Conservation (phyloP, 257 asterid species). For the Mitragyna speciosa region DNA sequence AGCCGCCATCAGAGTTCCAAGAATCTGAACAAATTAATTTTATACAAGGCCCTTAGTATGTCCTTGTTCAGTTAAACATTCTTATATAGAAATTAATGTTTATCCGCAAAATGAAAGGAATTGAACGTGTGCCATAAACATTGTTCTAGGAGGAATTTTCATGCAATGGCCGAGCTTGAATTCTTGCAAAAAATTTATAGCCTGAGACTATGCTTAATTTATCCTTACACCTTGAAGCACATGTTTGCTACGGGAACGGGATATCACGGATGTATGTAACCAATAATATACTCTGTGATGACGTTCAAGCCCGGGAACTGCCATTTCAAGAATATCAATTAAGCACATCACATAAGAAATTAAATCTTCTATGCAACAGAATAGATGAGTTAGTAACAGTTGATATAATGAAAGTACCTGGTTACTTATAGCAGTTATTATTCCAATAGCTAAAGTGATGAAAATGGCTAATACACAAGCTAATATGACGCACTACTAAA, state of each 20-base stretch:
- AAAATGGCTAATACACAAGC: constrained; percentile 76
- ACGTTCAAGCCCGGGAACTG: constrained; percentile 82
- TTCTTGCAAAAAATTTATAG: constrained; percentile 78
- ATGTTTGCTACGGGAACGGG: constrained; percentile 87
- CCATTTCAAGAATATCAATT: not conserved
- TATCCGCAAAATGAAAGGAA: not conserved
- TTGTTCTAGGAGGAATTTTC: constrained; percentile 92
- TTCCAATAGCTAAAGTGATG: constrained; percentile 88
- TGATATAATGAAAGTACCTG: constrained; percentile 43
- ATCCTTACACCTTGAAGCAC: constrained; percentile 97
- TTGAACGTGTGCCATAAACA: constrained; percentile 91
- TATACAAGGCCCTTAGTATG: no score
- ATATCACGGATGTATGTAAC: constrained; percentile 86
- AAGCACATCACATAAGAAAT: not conserved
- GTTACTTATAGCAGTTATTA: constrained; percentile 83
- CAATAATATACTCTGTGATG: constrained; percentile 89
- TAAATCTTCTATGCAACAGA: not conserved
- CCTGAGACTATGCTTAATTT: constrained; percentile 83
- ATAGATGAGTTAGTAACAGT: not conserved
- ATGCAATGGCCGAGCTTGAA: constrained; percentile 95
- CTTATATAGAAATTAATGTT: not conserved
- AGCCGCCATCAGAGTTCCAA: constrained; percentile 75
- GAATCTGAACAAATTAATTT: constrained; percentile 33
- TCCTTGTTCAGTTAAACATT: not conserved
- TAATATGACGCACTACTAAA: constrained; percentile 93